Conservation (phyloP, 768 basidiomycete species). For the Hygrophorus pudorinus region DNA sequence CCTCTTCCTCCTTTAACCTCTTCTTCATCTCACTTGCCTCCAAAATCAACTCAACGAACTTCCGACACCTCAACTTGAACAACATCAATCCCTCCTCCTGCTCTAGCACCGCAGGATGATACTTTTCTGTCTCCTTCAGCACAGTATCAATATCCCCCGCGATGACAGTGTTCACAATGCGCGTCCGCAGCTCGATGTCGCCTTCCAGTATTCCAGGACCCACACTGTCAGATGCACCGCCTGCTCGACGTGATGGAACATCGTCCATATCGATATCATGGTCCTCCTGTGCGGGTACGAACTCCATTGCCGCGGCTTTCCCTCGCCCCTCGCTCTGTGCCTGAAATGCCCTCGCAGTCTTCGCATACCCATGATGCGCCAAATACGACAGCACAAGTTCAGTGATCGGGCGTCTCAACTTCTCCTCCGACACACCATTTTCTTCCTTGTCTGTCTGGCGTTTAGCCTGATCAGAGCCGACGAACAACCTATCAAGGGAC, state of each 20-base stretch:
- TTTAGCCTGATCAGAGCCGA: conserved; percentile 13
- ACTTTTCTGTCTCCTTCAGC: conserved; percentile 39
- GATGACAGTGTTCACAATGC: conserved; percentile 58
- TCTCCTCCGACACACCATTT: conserved; percentile 31
- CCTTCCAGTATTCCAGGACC: conserved; percentile 24
- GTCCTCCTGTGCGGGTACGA: conserved; percentile 11
- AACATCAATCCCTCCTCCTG: conserved; percentile 59
- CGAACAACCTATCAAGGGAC: conserved; percentile 29
- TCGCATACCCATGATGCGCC: conserved; percentile 75
- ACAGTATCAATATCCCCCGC: conserved; percentile 65
- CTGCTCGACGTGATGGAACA: conserved; percentile 9
- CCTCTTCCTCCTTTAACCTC: conserved; percentile 34
- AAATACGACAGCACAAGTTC: conserved; percentile 74
- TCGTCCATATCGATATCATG: conserved; percentile 43
- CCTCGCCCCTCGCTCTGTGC: conserved; percentile 23
- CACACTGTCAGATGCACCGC: conserved; percentile 10
- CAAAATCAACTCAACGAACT: conserved; percentile 76
- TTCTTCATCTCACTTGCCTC: conserved; percentile 63
- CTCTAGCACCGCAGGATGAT: conserved; percentile 57
- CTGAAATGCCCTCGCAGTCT: conserved; percentile 59
- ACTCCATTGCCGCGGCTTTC: neutral
- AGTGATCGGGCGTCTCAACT: conserved; percentile 50
- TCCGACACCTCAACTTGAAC: conserved; percentile 79
- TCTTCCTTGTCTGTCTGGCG: conserved; percentile 8
- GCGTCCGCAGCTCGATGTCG: conserved; percentile 60